phyloP scores from a whole-genome alignment of 176 grass and related monocot species.

The Rhynchospora pubera region DNA sequence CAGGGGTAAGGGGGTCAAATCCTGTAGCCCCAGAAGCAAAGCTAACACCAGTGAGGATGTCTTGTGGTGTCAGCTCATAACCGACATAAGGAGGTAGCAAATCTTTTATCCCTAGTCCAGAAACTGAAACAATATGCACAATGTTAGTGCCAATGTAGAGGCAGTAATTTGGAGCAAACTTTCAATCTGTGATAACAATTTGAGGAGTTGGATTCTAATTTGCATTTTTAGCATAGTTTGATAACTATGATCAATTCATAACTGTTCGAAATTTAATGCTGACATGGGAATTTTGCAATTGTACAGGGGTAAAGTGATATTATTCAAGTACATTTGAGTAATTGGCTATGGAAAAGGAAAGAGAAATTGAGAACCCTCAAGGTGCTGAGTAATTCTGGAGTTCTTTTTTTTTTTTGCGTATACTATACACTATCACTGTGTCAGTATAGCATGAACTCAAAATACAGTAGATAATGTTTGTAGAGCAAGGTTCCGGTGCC shows the following conservation, averaged over 20 bases:
- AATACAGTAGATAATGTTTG: no score
- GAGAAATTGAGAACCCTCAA: background rate
- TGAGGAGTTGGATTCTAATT: background rate
- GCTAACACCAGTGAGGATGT: slow-evolving; percentile 71
- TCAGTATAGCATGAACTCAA: background rate
- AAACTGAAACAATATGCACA: slow-evolving; percentile 24
- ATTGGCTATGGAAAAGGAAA: background rate
- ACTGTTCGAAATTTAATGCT: no score
- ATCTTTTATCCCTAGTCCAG: slow-evolving; percentile 45
- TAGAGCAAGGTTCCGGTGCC: no score
- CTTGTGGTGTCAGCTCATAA: slow-evolving; percentile 31
- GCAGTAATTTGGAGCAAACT: no score
- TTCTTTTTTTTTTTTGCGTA: background rate
- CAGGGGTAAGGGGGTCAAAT: slow-evolving; percentile 64
- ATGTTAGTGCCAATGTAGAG: background rate
- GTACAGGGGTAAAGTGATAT: background rate
- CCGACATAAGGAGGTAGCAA: slow-evolving; percentile 44
- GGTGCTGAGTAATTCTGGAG: background rate
- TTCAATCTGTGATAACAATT: background rate
- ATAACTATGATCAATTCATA: background rate
- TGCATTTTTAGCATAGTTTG: background rate
- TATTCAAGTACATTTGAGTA: background rate
- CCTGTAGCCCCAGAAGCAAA: slow-evolving; percentile 78
- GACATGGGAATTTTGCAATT: background rate
- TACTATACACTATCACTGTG: background rate